Base-by-base conservation (phyloP, 2,329 filamentous ascomycete species). In the Neurospora sp. region DNA sequence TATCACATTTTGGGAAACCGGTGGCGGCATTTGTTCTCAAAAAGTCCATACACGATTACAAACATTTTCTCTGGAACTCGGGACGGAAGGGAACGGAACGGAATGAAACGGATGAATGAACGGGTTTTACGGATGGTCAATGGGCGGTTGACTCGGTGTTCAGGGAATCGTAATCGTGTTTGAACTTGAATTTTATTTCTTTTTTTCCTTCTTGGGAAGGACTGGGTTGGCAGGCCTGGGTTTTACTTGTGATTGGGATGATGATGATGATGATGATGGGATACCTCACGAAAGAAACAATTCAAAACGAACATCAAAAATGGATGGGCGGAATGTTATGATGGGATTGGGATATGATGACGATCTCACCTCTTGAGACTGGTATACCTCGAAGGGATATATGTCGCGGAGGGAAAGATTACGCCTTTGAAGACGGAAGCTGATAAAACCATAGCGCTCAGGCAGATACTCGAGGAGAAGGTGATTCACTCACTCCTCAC, bases 61-160 rank as follows among this genome's bases (percentile, higher is more conserved):
- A 28, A 33, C 52, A 36, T 62, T 1, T 17, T 57, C 15, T 62
- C 52, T 62, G 52, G 28, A 10, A 62, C 52, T 57, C 46, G 46
- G 23, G 66, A 70, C 67, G 66, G 67, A 69, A 66, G 23, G 19
- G 66, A 19, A 41, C 38, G 66, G 19, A 40, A 43, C 17, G 17
- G 66, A 52, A 71, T 62, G 67, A 69, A 57, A 70, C 68, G 70
- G 62, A 39, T 52, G 65, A 68, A 37, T 19, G 66, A 15, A 23
- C 38, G 46, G n/a, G 23, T 17, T 69, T 66, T 36, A 68, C 69
- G 46, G 66, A 23, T 33, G 23, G 23, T 62, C 52, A 62, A 33
- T 62, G 52, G 52, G 52, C 52, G 28, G 52, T 62, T 62, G 52
- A 36, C 52, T 36, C 52, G 52, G 52, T 62, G 52, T 62, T 62